Base-by-base conservation (phyloP, 1,284 basidiomycete species). In the Gastroboletus turbinatus region DNA sequence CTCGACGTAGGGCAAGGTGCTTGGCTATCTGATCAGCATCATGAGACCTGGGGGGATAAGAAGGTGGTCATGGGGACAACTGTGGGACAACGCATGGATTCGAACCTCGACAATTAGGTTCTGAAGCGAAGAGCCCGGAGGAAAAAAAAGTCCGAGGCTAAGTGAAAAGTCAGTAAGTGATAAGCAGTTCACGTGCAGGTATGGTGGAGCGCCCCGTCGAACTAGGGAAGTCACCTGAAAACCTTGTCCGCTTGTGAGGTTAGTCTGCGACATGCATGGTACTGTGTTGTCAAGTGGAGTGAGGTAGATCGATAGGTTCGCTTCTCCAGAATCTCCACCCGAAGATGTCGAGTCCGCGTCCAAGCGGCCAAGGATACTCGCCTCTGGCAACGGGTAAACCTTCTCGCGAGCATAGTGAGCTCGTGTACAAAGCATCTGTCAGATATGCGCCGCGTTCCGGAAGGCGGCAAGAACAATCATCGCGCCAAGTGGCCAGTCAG, bases 31-130 rank as follows among this genome's bases (percentile, higher is more conserved):
- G 16, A 21, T 7, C 9, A n/a, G 13, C 23, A 30, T 29, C 43
- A 49, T 49, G 25, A 38, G 46, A 51, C 23, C 46, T n/a, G 16
- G 21, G 4, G 6, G 42, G 30, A 10, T 19, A 60, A 50, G 9
- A 33, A 19, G 17, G 6, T 46, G 49, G 51, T 58, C 63, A 60
- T 39, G 58, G 29, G 55, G 46, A 42, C 39, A 11, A 38, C 30
- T 55, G 62, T 66, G 64, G 52, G 58, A 63, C 30, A 42, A 33
- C 17, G 16, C 25, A 25, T n/a, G 48, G n/a, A 29, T 44, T 25
- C 19, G 29, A 36, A 43, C 35, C 25, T 25, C 30, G 32, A 46
- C 44, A 33, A 45, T 29, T 10, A 44, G 2, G n/a, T 33, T 45
- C n/a, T 4, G n/a, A 25, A 57, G 25, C 33, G 53, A 52, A 10